Conservation (phyloP, 2,329 filamentous ascomycete species). For the Colletotrichum cereale region DNA sequence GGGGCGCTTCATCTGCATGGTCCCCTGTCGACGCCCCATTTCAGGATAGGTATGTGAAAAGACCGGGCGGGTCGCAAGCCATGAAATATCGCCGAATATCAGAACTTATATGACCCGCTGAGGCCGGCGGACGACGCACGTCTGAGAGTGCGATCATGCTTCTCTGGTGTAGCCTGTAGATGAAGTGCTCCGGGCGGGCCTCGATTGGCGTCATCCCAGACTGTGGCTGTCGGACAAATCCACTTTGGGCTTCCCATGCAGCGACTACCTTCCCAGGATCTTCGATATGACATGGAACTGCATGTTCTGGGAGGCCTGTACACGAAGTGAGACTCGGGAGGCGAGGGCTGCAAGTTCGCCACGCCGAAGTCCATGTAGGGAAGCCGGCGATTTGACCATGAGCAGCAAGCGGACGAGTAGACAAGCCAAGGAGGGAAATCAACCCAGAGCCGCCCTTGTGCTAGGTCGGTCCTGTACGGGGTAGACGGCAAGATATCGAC, state of each 20-base stretch:
- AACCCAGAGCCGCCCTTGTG: background rate
- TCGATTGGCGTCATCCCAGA: conserved; percentile 34
- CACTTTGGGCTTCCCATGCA: conserved; percentile 27
- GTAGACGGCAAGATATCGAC: background rate
- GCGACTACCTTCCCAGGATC: conserved; percentile 11
- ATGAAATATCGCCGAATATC: conserved; percentile 11
- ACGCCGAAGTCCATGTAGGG: background rate
- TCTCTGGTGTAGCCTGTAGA: background rate
- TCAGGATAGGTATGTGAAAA: conserved; percentile 6
- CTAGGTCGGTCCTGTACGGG: background rate
- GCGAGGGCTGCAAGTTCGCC: conserved; percentile 5
- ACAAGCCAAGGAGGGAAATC: background rate
- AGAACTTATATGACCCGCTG: conserved; percentile 1
- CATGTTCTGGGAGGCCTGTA: conserved; percentile 5
- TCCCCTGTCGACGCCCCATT: conserved; percentile 24
- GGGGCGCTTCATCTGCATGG: conserved; percentile 21
- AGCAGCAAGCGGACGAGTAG: background rate
- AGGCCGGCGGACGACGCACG: conserved; percentile 9
- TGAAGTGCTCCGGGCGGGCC: conserved; percentile 13
- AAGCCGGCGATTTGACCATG: background rate
- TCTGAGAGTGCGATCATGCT: conserved; percentile 2
- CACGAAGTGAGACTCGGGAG: background rate
- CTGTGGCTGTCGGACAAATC: conserved; percentile 23
- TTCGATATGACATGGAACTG: conserved; percentile 9
- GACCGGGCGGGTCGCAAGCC: conserved; percentile 19